Evolutionary conservation across 805 yeast genomes (phyloP).

Genomic region (Cyberlindnera amylophila): DNA sequence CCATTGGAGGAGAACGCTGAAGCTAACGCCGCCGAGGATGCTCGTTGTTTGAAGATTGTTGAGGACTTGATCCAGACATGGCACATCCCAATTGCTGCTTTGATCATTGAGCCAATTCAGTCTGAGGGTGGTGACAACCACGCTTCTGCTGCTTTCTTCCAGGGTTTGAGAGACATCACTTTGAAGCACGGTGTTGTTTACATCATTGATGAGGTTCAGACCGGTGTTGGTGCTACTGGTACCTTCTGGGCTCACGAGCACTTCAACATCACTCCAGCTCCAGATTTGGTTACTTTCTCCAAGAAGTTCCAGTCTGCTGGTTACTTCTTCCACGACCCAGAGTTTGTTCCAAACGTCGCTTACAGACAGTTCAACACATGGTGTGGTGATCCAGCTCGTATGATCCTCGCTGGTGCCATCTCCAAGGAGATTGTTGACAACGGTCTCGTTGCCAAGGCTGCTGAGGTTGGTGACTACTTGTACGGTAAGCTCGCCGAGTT

Average conservation of each 20-base stretch:
- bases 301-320: constrained; percentile 91
- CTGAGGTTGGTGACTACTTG: constrained; percentile 64
- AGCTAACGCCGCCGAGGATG: constrained; percentile 73
- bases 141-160: constrained; percentile 74
- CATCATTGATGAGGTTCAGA: constrained; percentile 85
- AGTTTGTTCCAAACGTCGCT: constrained; percentile 68
- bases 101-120: constrained; percentile 87
- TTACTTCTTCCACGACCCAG: constrained; percentile 73
- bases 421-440: constrained; percentile 59
- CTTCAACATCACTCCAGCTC: constrained; percentile 68
- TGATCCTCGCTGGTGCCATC: constrained; percentile 72
- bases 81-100: constrained; percentile 80
- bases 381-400: constrained; percentile 89
- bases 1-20: constrained; percentile 69
- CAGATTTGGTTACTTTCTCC: constrained; percentile 83
- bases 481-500: constrained; percentile 51
- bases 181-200: constrained; percentile 63
- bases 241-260: constrained; percentile 86
- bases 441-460: constrained; percentile 53
- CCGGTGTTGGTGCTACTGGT: constrained; percentile 89
- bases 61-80: constrained; percentile 66
- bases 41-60: constrained; percentile 71
- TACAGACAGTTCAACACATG: constrained; percentile 91
- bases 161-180: constrained; percentile 75
- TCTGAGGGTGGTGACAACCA: constrained; percentile 93